Evolutionary conservation across 2,329 filamentous ascomycete species (phyloP).

Genomic region (Botrytis hyacinthi): DNA sequence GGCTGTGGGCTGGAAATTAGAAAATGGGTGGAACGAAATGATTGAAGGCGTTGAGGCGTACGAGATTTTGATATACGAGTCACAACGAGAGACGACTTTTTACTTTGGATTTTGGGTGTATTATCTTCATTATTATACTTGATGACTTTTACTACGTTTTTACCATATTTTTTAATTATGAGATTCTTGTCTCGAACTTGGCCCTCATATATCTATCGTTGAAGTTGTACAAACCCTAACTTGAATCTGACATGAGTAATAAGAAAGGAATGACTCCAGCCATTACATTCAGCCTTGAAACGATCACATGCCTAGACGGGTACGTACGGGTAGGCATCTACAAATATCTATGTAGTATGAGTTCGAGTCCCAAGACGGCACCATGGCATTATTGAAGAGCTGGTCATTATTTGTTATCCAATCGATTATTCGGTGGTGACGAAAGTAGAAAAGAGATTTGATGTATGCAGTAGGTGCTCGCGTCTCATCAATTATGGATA

Average conservation of each 20-base stretch:
- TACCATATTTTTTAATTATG: neutral
- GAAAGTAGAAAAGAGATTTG: neutral
- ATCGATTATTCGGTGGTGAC: neutral
- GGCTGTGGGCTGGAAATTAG: neutral
- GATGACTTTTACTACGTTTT: neutral
- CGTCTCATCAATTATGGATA: neutral
- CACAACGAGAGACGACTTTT: neutral
- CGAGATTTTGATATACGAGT: neutral
- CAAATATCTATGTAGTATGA: neutral
- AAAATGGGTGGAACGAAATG: constrained; percentile 1
- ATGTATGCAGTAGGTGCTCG: neutral
- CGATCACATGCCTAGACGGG: neutral
- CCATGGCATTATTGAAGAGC: neutral
- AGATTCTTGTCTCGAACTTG: neutral
- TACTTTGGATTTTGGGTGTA: neutral
- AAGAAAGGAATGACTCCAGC: neutral
- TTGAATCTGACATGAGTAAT: neutral
- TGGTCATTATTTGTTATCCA: neutral
- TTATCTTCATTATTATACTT: neutral
- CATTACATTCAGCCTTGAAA: neutral
- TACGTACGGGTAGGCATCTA: neutral
- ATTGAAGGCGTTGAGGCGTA: constrained; percentile 8
- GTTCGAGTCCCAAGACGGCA: neutral
- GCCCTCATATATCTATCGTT: neutral
- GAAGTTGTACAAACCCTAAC: neutral